phyloP scores from a whole-genome alignment of 2,329 filamentous ascomycete species.

The Arthrobotrys sphaeroides region DNA sequence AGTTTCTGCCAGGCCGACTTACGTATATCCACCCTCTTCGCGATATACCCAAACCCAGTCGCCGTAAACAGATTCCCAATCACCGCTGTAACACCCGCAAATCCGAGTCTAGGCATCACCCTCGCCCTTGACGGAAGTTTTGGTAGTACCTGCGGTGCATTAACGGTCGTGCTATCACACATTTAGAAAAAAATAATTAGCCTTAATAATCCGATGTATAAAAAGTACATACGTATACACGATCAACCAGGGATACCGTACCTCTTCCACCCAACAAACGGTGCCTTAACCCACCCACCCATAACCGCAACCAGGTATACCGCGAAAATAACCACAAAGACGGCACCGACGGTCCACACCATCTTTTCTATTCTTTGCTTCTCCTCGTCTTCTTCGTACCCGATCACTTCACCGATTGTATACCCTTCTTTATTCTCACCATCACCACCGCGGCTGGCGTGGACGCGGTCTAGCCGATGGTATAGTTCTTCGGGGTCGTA shows the following conservation, averaged over 20 bases:
- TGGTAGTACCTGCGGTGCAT: not conserved
- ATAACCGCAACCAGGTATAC: not conserved
- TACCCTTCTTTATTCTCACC: not conserved
- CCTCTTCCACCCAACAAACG: not conserved
- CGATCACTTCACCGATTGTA: not conserved
- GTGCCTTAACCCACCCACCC: not conserved
- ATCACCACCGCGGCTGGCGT: not conserved
- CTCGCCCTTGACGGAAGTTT: not conserved
- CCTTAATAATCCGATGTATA: too few relatives aligned
- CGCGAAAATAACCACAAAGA: not conserved
- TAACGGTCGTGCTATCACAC: not conserved
- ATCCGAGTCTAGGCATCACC: not conserved
- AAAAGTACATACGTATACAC: too few relatives aligned
- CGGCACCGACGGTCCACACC: not conserved
- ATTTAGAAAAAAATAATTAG: too few relatives aligned
- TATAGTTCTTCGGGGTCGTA: slow-evolving; percentile 1
- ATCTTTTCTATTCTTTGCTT: not conserved
- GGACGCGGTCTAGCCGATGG: not conserved
- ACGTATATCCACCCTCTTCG: not conserved
- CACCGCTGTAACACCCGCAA: not conserved
- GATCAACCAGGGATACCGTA: not conserved
- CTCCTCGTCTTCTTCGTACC: not conserved
- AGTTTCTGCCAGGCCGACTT: slow-evolving; percentile 12
- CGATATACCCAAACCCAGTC: slow-evolving; percentile 9
- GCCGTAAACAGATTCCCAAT: not conserved